Evolutionary conservation across 169 alveolate genomes (phyloP), one percentile per base, ranked within the genome.

Genomic region (Besnoitia besnoiti): DNA sequence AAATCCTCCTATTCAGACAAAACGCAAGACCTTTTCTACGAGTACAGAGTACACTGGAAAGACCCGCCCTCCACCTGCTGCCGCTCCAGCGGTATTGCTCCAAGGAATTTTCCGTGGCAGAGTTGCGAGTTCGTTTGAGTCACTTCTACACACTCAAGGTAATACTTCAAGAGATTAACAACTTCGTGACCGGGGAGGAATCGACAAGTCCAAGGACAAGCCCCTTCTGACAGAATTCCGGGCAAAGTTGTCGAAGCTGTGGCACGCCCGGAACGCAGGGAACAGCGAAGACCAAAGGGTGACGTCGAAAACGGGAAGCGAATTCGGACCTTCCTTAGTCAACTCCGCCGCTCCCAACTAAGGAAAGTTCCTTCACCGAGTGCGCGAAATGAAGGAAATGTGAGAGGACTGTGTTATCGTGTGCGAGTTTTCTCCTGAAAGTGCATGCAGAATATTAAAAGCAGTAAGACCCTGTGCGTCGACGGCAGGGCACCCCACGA

Each of bases 271-370:
- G 67, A 55, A 55, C 67, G 24, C 1, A 19, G 67, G 24, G 67
- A 19, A 21, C 67, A 19, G 24, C 33, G 67, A 55, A 19, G 67
- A 55, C n/a, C n/a, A 49, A 55, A 55, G 24, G 67, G 24, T n/a
- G 67, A n/a, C 67, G 67, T n/a, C 24, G 30, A 55, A 55, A 55
- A n/a, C 24, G 67, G 67, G 3, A 55, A 5, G 67, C 67, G 67
- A 55, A 55, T 55, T 19, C 24, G 30, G 67, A 55, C 67, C 67
- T 55, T 55, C 67, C 67, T 55, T 55, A 19, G 67, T 55, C 67
- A 55, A n/a, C 67, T 55, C 67, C 67, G 67, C 67, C 67, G 67
- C 67, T 55, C 67, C 67, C 67, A 55, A 55, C 67, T n/a, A 55
- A 55, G 67, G 67, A 55, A 21, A 55, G 33, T 55, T 55, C 67